Base-by-base conservation (phyloP, 2,329 filamentous ascomycete genomes). In the Xylaria arbuscula region DNA sequence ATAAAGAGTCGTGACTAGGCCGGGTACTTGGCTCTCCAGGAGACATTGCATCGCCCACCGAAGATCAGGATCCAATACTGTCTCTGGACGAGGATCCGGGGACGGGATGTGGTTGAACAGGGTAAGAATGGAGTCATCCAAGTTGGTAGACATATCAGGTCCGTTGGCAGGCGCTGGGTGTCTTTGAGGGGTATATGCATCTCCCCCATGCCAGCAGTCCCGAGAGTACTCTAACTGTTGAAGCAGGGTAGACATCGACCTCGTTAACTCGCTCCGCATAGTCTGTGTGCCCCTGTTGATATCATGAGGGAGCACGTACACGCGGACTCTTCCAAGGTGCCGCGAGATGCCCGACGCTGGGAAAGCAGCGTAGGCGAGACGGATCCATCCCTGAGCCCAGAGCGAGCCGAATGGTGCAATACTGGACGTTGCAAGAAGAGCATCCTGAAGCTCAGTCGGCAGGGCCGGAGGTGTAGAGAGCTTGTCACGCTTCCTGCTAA, bases 51-150 rank as follows among this genome's bases (percentile, higher is more conserved):
- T 86, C 0, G 87, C 84, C 32, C 85, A 81, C 56, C 82, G 83
- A 1, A 84, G 81, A 66, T 88, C 85, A 0, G 79, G 77, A 64
- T 89, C 86, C 0, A 75, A 69, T 8, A 92, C 81, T 0, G 74
- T 71, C 0, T 82, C 79, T 0, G 84, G 81, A n/a, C 80, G 76
- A 1, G 92, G 92, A 2, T 82, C 77, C 0, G 92, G 92, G 0
- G 92, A 92, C 0, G 90, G 88, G 0, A 94, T 84, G 2, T 82
- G 88, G 77, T 94, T 94, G 83, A 94, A 94, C 55, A 93, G 81
- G 34, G 90, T 85, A 56, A 93, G 87, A 0, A 94, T 80, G 0
- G 90, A 90, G 1, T 81, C 76, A 10, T 84, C 78, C 19, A 86
- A 80, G 0, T 75, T 73, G 5, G 74, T 68, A 69, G 63, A 83